A percentile compares a stretch with the other conserved stretches of the same genome.
phyloP scores from a whole-genome alignment of 1,284 basidiomycete genomes.

The Paramarasmius palmivorus region DNA sequence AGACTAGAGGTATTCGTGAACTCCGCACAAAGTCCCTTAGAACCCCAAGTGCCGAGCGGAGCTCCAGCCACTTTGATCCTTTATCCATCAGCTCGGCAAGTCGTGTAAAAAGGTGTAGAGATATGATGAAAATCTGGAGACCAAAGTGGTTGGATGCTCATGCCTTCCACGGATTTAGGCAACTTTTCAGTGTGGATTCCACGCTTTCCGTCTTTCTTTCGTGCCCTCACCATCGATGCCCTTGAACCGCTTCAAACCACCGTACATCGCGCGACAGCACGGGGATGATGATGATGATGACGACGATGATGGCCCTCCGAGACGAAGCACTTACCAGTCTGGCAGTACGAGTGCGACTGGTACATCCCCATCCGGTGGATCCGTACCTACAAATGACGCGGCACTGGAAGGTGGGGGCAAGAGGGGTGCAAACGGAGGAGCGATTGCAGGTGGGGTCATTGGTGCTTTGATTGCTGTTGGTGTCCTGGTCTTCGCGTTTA shows the following conservation, averaged over 20 bases:
- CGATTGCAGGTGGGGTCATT: slow-evolving; percentile 11
- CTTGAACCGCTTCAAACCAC: not conserved
- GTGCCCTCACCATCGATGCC: not conserved
- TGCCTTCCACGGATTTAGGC: too few species aligned
- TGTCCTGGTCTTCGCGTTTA: slow-evolving; percentile 4
- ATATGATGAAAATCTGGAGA: too few species aligned
- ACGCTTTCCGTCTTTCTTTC: not conserved
- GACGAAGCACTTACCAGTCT: too few species aligned
- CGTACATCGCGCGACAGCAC: not conserved
- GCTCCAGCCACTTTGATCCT: not conserved
- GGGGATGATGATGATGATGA: slow-evolving; percentile 3
- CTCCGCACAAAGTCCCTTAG: slow-evolving; percentile 1
- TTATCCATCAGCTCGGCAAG: not conserved
- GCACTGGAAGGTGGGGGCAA: not conserved
- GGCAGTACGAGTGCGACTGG: not conserved
- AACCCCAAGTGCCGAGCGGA: not conserved
- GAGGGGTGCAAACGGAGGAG: slow-evolving; percentile 5
- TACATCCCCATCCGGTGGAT: not conserved
- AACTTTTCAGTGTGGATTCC: too few species aligned
- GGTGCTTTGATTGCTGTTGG: slow-evolving; percentile 4
- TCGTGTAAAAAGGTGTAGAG: too few species aligned
- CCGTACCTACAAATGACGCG: not conserved
- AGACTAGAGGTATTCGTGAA: not conserved
- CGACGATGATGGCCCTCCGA: too few species aligned
- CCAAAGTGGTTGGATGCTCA: too few species aligned